Evolutionary conservation across 768 basidiomycete genomes (phyloP).

Genomic region (Mycena leptocephala): DNA sequence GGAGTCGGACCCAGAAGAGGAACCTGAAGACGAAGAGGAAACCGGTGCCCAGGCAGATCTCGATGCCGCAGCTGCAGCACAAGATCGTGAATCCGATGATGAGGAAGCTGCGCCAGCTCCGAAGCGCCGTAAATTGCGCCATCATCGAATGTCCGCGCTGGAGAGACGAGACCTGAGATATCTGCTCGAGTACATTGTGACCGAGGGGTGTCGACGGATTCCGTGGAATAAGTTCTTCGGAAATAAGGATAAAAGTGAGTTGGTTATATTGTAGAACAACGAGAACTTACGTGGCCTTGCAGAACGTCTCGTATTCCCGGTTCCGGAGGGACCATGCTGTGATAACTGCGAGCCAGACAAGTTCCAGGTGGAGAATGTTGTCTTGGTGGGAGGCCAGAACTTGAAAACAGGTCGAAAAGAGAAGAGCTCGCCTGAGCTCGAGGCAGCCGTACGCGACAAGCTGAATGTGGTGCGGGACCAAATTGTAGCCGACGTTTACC

Average conservation of each 20-base stretch:
- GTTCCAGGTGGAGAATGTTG: constrained; percentile 3
- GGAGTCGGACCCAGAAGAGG: background rate
- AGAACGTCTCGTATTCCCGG: background rate
- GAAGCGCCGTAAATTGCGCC: too few relatives aligned
- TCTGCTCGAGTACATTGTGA: constrained; percentile 21
- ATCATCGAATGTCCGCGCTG: background rate
- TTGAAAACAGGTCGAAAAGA: constrained; percentile 5
- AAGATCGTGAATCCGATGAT: background rate
- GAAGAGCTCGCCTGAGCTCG: constrained; percentile 14
- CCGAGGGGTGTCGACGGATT: constrained; percentile 11
- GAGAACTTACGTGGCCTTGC: too few relatives aligned
- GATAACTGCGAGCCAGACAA: constrained; percentile 22
- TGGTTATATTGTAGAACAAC: too few relatives aligned
- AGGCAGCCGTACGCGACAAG: background rate
- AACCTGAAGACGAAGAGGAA: background rate
- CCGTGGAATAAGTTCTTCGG: constrained; percentile 17
- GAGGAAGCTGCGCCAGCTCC: background rate
- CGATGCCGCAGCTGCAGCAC: background rate
- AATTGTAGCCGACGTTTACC: background rate
- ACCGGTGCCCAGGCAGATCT: background rate
- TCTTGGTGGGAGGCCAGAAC: background rate
- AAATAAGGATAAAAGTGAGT: constrained; percentile 15
- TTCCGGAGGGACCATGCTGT: constrained; percentile 9
- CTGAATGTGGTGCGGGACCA: constrained; percentile 1
- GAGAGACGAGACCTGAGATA: constrained; percentile 13